These are phyloP conservation scores for Viridothelium virens DNA, from an alignment of 495 filamentous ascomycete species.

Conservation along the genomic window DNA sequence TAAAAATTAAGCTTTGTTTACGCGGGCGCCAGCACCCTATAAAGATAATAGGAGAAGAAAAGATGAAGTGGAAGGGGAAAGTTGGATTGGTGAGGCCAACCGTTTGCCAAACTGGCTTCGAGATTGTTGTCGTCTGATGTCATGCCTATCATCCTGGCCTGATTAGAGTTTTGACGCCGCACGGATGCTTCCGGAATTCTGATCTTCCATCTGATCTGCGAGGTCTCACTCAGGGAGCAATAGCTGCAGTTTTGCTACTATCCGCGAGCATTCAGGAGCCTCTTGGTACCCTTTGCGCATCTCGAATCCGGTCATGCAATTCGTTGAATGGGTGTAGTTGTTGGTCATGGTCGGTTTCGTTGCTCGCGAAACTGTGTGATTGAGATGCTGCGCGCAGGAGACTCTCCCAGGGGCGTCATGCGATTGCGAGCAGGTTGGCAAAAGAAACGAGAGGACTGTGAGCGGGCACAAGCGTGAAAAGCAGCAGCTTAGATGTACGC, in stretches of 20 bases:
- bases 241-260: neutral
- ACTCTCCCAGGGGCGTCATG: too few species aligned
- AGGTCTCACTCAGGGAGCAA: neutral
- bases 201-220: neutral
- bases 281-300: too few species aligned
- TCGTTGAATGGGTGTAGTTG: too few species aligned
- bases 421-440: neutral
- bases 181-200: neutral
- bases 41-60: neutral
- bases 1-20: too few species aligned
- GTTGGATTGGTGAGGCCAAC: neutral
- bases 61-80: neutral
- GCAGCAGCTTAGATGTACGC: neutral
- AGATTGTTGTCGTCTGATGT: slow-evolving; percentile 1
- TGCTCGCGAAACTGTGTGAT: too few species aligned
- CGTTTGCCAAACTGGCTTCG: neutral
- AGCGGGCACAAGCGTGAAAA: neutral
- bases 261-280: too few species aligned
- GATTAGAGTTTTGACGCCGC: slow-evolving; percentile 1
- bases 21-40: neutral
- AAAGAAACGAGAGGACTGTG: neutral
- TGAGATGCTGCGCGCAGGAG: too few species aligned
- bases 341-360: too few species aligned
- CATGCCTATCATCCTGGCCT: neutral
- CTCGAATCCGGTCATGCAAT: too few species aligned